Percentiles rank a stretch among this genome's conserved stretches.
phyloP scores from a whole-genome alignment of 208 protist species.

The Plasmodiophora brassicae region DNA sequence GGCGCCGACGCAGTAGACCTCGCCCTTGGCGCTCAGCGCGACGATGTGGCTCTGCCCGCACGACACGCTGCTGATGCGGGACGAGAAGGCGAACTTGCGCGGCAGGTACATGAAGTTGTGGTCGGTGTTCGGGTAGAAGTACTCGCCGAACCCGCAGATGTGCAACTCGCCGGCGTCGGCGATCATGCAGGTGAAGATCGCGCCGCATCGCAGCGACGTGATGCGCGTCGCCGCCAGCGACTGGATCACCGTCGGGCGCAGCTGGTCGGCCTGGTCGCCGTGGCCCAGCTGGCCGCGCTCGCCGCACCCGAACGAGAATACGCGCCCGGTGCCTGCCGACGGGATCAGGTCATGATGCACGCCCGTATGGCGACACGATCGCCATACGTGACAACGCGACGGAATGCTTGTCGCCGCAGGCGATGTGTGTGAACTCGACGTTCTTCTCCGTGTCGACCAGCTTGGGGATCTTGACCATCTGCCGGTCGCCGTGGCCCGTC shows the following conservation, averaged over 20 bases:
- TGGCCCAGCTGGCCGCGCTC: slow-evolving; percentile 43
- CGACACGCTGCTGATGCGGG: neutral
- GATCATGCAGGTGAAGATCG: slow-evolving; percentile 41
- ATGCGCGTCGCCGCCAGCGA: neutral
- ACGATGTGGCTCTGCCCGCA: slow-evolving; percentile 36
- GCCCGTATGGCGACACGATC: too few species aligned
- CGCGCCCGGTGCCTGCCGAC: neutral
- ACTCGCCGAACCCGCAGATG: slow-evolving; percentile 42
- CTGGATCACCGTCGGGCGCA: neutral
- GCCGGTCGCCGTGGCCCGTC: slow-evolving; percentile 40
- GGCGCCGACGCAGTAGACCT: slow-evolving; percentile 2
- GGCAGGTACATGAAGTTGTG: slow-evolving; percentile 47
- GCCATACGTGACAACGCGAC: slow-evolving; percentile 12
- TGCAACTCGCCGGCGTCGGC: slow-evolving; percentile 42
- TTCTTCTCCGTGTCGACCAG: neutral
- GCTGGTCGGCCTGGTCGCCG: slow-evolving; percentile 27
- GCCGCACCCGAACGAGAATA: slow-evolving; percentile 38
- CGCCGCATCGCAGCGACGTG: slow-evolving; percentile 10
- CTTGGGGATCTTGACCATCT: slow-evolving; percentile 9
- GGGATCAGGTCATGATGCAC: neutral
- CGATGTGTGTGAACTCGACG: slow-evolving; percentile 25
- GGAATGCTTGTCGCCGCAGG: slow-evolving; percentile 45
- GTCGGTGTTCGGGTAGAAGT: slow-evolving; percentile 40
- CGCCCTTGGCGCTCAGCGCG: slow-evolving; percentile 26
- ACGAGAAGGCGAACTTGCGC: slow-evolving; percentile 20